Percentiles rank a stretch among this genome's conserved stretches.
phyloP scores from a whole-genome alignment of 768 basidiomycete genomes.

The Serendipita vermifera region DNA sequence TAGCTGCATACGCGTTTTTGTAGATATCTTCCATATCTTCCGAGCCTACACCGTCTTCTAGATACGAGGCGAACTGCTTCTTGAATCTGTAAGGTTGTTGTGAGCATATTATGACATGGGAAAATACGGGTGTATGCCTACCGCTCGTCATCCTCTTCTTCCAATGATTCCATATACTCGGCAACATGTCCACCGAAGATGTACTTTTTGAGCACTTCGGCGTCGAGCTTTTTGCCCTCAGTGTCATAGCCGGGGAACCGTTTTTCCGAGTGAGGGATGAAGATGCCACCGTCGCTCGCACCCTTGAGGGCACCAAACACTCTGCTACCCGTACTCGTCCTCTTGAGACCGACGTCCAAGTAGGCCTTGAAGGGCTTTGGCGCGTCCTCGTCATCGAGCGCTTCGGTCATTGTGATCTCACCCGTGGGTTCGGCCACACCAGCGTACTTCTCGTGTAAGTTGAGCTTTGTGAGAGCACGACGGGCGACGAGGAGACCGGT shows the following conservation, averaged over 20 bases:
- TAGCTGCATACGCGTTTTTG: constrained; percentile 82
- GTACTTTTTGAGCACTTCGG: constrained; percentile 93
- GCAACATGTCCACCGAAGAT: constrained; percentile 96
- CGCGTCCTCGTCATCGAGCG: constrained; percentile 79
- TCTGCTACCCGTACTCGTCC: constrained; percentile 94
- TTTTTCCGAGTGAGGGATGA: constrained; percentile 94
- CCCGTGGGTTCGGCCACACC: constrained; percentile 89
- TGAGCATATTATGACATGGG: constrained; percentile 13
- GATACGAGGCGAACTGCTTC: constrained; percentile 92
- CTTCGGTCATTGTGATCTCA: constrained; percentile 66
- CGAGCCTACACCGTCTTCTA: constrained; percentile 88
- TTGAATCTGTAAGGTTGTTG: constrained; percentile 56
- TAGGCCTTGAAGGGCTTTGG: constrained; percentile 98
- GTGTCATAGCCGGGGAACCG: constrained; percentile 97
- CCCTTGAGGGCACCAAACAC: constrained; percentile 99
- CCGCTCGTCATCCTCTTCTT: constrained; percentile 99
- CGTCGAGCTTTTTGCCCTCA: constrained; percentile 84
- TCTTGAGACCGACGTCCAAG: constrained; percentile 96
- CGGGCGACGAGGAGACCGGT: constrained; percentile 92
- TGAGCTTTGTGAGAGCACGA: constrained; percentile 87
- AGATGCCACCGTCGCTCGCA: constrained; percentile 93
- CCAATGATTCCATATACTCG: constrained; percentile 98
- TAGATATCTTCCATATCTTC: constrained; percentile 98
- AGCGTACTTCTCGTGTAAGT: constrained; percentile 95
- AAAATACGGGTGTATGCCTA: constrained; percentile 24